These are phyloP conservation scores for Neurospora crassa DNA, from an alignment of 2,329 filamentous ascomycete genomes.

Conservation along the genomic window DNA sequence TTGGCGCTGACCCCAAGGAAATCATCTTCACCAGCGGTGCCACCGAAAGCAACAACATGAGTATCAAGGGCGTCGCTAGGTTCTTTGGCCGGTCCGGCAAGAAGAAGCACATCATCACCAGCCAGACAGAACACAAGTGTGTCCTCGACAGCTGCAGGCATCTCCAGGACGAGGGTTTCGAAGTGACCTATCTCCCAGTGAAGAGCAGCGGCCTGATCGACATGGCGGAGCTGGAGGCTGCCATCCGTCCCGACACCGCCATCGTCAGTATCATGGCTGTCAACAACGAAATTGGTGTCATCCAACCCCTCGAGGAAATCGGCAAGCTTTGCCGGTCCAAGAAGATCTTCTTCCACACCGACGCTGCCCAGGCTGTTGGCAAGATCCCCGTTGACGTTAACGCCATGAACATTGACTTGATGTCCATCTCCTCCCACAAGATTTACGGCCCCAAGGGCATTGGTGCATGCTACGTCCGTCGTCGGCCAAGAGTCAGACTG, in stretches of 20 bases:
- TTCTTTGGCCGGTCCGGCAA: conserved; percentile 91
- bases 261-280: conserved; percentile 97
- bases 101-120: conserved; percentile 98
- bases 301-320: conserved; percentile 90
- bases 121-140: conserved; percentile 97
- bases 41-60: conserved; percentile 99
- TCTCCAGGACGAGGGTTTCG: conserved; percentile 92
- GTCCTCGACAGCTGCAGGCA: conserved; percentile 95
- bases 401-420: conserved; percentile 94
- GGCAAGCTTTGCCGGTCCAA: conserved; percentile 82
- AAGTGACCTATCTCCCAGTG: conserved; percentile 94
- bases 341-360: conserved; percentile 97
- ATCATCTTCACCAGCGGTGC: conserved; percentile 98
- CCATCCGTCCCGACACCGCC: conserved; percentile 82
- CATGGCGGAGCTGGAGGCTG: conserved; percentile 74
- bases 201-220: conserved; percentile 76
- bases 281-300: conserved; percentile 99
- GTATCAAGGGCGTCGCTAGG: conserved; percentile 92
- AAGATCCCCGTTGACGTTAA: conserved; percentile 97
- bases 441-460: conserved; percentile 98
- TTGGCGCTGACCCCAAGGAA: conserved; percentile 92
- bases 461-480: conserved; percentile 89
- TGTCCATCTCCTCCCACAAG: conserved; percentile 98
- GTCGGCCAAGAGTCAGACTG: conserved; percentile 83
- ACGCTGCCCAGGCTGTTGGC: conserved; percentile 93